Evolutionary conservation across 805 yeast genomes (phyloP).

Genomic region (Lipomyces anomalus): DNA sequence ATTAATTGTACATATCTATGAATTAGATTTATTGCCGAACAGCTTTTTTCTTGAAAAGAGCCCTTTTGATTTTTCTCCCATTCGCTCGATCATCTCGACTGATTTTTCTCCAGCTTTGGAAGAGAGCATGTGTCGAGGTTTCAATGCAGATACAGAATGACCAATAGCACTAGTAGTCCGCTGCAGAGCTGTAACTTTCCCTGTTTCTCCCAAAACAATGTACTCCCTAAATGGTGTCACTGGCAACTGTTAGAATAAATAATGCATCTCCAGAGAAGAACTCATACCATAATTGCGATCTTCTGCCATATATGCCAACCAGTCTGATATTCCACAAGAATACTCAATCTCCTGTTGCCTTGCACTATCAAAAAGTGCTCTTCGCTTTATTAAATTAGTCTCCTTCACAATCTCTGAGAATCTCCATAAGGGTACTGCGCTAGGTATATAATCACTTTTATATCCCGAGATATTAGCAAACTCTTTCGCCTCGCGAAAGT

Average conservation of each 20-base stretch:
- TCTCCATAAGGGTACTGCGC: slow-evolving; percentile 7
- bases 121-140: slow-evolving; percentile 11
- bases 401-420: slow-evolving; percentile 6
- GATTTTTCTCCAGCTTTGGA: slow-evolving; percentile 11
- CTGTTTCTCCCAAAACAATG: background rate
- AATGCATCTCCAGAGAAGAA: background rate
- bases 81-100: slow-evolving; percentile 16
- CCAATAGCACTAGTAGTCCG: slow-evolving; percentile 16
- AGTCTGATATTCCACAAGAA: slow-evolving; percentile 11
- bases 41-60: slow-evolving; percentile 6
- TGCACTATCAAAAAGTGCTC: slow-evolving; percentile 9
- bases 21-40: slow-evolving; percentile 8
- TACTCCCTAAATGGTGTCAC: background rate
- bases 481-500: too few relatives aligned
- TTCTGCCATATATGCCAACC: slow-evolving; percentile 17
- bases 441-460: too few relatives aligned
- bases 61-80: slow-evolving; percentile 16
- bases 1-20: too few relatives aligned
- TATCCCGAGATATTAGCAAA: too few relatives aligned
- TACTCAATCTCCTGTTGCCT: slow-evolving; percentile 7
- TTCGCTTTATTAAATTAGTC: slow-evolving; percentile 5
- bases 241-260: background rate
- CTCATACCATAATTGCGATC: slow-evolving; percentile 14
- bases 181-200: slow-evolving; percentile 4
- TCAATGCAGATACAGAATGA: slow-evolving; percentile 12